Conservation (phyloP, 192 early-diverging fungal genomes). For the Rhizophagus sp. region DNA sequence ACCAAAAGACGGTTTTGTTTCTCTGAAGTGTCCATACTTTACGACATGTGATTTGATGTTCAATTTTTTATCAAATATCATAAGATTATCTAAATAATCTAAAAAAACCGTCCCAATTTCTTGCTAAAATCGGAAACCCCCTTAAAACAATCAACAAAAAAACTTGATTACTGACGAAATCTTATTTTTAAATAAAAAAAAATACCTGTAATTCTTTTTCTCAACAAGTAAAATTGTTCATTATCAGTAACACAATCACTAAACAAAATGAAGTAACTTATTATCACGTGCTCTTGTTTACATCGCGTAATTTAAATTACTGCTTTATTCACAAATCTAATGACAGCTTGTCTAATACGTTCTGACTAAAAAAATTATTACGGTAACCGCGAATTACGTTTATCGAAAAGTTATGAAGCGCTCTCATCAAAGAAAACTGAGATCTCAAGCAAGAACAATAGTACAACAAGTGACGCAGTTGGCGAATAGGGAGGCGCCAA, state of each 20-base stretch:
- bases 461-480: background rate
- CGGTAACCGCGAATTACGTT: background rate
- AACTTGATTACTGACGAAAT: too few relatives aligned
- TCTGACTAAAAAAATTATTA: background rate
- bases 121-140: too few relatives aligned
- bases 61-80: too few relatives aligned
- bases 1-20: slow-evolving; percentile 43
- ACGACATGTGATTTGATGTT: too few relatives aligned
- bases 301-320: background rate
- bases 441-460: background rate
- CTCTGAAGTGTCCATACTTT: background rate
- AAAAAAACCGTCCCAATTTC: too few relatives aligned
- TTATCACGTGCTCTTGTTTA: background rate
- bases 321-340: background rate
- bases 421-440: background rate
- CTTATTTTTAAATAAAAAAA: too few relatives aligned
- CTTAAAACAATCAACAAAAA: too few relatives aligned
- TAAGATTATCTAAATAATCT: too few relatives aligned
- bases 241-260: background rate
- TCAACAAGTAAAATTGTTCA: too few relatives aligned
- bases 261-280: background rate
- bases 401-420: background rate
- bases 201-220: too few relatives aligned
- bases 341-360: background rate
- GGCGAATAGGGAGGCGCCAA: background rate